Base-by-base conservation (phyloP, 2,329 filamentous ascomycete species). In the Aspergillus tanneri region DNA sequence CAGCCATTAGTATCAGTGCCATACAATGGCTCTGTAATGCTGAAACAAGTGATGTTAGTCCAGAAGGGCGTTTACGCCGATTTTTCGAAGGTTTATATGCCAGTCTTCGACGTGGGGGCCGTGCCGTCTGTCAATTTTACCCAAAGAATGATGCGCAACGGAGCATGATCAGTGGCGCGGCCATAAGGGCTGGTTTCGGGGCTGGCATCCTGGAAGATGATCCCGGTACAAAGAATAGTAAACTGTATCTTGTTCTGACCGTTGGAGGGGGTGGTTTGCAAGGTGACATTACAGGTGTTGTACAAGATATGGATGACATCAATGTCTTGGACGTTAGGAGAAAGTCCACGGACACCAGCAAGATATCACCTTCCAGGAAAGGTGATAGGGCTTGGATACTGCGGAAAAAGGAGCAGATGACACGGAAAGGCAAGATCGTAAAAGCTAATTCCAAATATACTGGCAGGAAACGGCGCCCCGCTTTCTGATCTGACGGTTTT, bases 21-120 rank as follows among this genome's bases (percentile, higher is more conserved):
- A 87, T 99, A n/a, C 93, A 99, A 71, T 99, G 93, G 93, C 78
- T 99, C 23, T 99, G 93, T 71, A 97, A 96, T 69, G 93, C 92
- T 32, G 93, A 97, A 69, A 88, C 82, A 50, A 88, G 83, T 64
- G 90, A 95, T 41, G 91, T 93, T 0, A 88, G 82, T 1, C 87
- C 90, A 1, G 81, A 87, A 22, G 89, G 87, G 0, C 77, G 93
- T 5, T 72, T 99, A 21, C 80, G 82, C 4, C 78, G 92, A 36
- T 99, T 99, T 66, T 99, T 99, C 70, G 90, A 95, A 62, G 90
- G 90, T 0, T 72, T 99, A 2, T 99, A 97, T 71, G 87, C 90
- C 0, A 85, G 84, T 51, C 73, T 99, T 54, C 83, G 85, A 55
- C 78, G 93, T 16, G 93, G 93, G 5, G 93, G 90, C 1, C 81